Evolutionary conservation across 2,329 filamentous ascomycete genomes (phyloP), one percentile per base, ranked within the genome.

Genomic region (Ceratocystis alfenasii): DNA sequence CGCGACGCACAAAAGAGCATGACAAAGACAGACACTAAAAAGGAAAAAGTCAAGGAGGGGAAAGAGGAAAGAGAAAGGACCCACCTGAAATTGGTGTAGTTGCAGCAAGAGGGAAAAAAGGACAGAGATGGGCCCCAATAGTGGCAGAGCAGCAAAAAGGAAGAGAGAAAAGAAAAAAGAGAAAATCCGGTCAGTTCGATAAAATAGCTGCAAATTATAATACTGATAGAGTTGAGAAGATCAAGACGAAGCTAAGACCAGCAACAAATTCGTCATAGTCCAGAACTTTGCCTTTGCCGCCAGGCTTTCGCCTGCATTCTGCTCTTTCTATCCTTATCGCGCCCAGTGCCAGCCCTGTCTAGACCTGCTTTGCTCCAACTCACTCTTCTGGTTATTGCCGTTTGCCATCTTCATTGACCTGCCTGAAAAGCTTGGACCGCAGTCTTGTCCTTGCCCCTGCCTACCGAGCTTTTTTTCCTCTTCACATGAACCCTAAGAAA

Each of bases 41-140:
- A 12, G 7, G 15, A 57, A 57, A 30, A n/a, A 8, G 30, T 7
- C 22, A n/a, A 59, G 28, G 17, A 33, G 17, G 8, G 55, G 28
- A 30, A 36, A 8, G 17, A 22, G 17, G 55, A 8, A 22, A 20
- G 55, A 33, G 2, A 33, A 12, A 22, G 30, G 53, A 12, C 55
- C 55, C 55, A 59, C 55, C 55, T 33, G 22, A 20, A 28, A 63
- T 48, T 36, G 61, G 8, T 22, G n/a, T 25, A 48, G 61, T 63
- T 50, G 12, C 61, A 63, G 61, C 33, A 17, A 17, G 10, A 63
- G 61, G 15, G 10, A 22, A 2, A 63, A 22, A 46, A 22, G 48
- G 44, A 8, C 44, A 50, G 41, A n/a, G 22, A 22, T 30, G 36
- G 17, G 44, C 20, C 44, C 61, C 10, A 7, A 57, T 33, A 57